Conservation (phyloP, 2,329 filamentous ascomycete species). For the Aspergillus costaricaensis region DNA sequence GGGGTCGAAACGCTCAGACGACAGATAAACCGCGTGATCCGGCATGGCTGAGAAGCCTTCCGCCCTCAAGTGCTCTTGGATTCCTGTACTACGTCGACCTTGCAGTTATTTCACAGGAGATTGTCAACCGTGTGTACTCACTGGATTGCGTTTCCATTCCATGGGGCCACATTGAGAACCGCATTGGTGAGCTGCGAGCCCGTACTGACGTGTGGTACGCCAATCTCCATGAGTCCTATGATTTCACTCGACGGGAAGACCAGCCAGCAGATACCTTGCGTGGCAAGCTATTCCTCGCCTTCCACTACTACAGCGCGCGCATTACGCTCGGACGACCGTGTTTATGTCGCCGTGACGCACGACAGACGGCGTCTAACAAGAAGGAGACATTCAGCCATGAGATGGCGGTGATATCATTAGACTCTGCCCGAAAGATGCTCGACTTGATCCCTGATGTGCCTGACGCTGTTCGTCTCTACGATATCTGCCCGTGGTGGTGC, state of each 20-base stretch:
- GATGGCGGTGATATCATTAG: conserved; percentile 42
- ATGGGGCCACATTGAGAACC: conserved; percentile 45
- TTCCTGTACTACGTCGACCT: conserved; percentile 45
- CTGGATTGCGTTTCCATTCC: conserved; percentile 41
- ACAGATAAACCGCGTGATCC: conserved; percentile 29
- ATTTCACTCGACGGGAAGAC: conserved; percentile 40
- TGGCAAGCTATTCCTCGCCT: conserved; percentile 43
- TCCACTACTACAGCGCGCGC: conserved; percentile 48
- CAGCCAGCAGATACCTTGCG: conserved; percentile 36
- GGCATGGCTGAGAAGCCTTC: conserved; percentile 39
- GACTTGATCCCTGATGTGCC: conserved; percentile 46
- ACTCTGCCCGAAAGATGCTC: conserved; percentile 42
- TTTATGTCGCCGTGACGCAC: conserved; percentile 47
- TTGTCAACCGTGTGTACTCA: conserved; percentile 46
- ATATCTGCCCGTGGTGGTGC: conserved; percentile 48
- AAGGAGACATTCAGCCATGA: conserved; percentile 40
- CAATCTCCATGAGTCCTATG: conserved; percentile 39
- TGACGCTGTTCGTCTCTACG: conserved; percentile 43
- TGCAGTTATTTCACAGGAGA: conserved; percentile 42
- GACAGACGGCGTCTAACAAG: conserved; percentile 25
- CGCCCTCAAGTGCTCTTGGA: conserved; percentile 38
- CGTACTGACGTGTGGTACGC: conserved; percentile 43
- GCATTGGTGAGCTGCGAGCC: conserved; percentile 41
- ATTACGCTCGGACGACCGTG: conserved; percentile 49
- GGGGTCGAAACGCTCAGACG: conserved; percentile 27